Percentiles rank a stretch among this genome's conserved stretches.
Conservation (phyloP, 1,284 basidiomycete genomes). For the Chiua sp. region DNA sequence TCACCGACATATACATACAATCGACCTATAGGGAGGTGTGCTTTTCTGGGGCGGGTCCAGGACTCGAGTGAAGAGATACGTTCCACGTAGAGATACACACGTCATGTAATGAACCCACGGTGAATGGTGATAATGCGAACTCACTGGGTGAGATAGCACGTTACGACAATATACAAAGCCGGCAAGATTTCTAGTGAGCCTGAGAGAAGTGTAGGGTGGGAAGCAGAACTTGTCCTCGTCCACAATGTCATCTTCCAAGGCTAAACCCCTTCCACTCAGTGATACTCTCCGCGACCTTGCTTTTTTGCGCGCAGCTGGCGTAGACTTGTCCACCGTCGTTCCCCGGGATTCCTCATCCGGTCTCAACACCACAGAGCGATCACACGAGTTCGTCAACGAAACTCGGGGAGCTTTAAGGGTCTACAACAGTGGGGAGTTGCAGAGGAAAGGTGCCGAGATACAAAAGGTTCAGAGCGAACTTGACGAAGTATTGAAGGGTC, state of each 20-base stretch:
- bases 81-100: too few relatives aligned
- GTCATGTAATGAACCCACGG: too few relatives aligned
- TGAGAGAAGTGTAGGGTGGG: too few relatives aligned
- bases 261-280: conserved; percentile 60
- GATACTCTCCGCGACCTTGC: conserved; percentile 76
- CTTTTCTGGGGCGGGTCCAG: too few relatives aligned
- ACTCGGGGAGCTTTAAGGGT: conserved; percentile 58
- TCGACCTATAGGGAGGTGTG: too few relatives aligned
- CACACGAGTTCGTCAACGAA: conserved; percentile 58
- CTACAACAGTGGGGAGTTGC: conserved; percentile 57
- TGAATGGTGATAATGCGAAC: too few relatives aligned
- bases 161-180: too few relatives aligned
- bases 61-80: too few relatives aligned
- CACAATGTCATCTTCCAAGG: conserved; percentile 42
- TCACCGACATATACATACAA: too few relatives aligned
- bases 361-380: conserved; percentile 45
- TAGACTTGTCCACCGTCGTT: conserved; percentile 55
- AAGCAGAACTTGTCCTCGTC: not conserved
- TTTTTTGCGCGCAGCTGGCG: conserved; percentile 62
- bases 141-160: too few relatives aligned
- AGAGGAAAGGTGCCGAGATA: conserved; percentile 50
- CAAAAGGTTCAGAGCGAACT: conserved; percentile 53
- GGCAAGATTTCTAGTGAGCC: too few relatives aligned
- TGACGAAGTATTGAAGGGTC: conserved; percentile 33
- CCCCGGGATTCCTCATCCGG: conserved; percentile 23